phyloP scores from a whole-genome alignment of 2,329 filamentous ascomycete species.

The Lomentospora prolificans region DNA sequence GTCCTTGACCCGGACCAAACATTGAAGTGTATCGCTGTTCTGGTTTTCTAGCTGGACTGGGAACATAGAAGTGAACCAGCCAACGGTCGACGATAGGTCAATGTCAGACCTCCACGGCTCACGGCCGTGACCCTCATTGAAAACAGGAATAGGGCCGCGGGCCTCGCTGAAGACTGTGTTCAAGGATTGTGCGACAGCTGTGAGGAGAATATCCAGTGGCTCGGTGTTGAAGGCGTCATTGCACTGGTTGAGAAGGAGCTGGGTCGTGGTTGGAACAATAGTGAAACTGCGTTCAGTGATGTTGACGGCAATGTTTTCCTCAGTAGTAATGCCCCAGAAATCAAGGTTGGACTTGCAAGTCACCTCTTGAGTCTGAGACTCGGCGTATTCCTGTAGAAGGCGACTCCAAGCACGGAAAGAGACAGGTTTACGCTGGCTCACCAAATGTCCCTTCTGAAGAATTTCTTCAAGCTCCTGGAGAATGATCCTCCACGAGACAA shows the following conservation, averaged over 20 bases:
- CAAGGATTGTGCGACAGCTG: slow-evolving; percentile 20
- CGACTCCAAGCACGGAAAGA: not conserved
- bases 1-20: slow-evolving; percentile 13
- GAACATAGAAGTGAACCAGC: slow-evolving; percentile 28
- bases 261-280: slow-evolving; percentile 12
- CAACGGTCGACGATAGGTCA: slow-evolving; percentile 23
- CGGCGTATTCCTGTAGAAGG: not conserved
- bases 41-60: slow-evolving; percentile 13
- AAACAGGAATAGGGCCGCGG: slow-evolving; percentile 18
- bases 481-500: slow-evolving; percentile 36
- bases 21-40: not conserved
- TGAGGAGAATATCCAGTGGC: slow-evolving; percentile 23
- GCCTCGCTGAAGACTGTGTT: slow-evolving; percentile 18
- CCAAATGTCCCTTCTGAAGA: slow-evolving; percentile 21
- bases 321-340: slow-evolving; percentile 17
- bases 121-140: slow-evolving; percentile 25
- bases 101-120: slow-evolving; percentile 20
- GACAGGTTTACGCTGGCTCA: slow-evolving; percentile 5
- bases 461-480: slow-evolving; percentile 31
- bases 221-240: slow-evolving; percentile 20
- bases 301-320: slow-evolving; percentile 15
- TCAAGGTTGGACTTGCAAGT: slow-evolving; percentile 18
- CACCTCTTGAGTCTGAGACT: slow-evolving; percentile 3
- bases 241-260: slow-evolving; percentile 13
- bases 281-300: slow-evolving; percentile 13